Conservation (phyloP, 805 yeast species). For the Blastobotrys terrestris region DNA sequence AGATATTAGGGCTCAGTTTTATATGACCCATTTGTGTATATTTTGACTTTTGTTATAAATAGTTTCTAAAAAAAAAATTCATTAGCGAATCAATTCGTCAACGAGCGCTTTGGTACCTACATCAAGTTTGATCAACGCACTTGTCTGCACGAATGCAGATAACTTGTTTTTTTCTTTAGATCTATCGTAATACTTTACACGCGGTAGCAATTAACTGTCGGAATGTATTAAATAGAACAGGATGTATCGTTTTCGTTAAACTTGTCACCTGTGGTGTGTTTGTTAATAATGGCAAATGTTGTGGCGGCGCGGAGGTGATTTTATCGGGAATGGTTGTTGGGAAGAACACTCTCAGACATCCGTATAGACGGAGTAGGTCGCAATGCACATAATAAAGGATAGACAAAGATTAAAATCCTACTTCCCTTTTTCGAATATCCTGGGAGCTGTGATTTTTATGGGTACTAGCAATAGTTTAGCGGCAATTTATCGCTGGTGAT, state of each 20-base stretch:
- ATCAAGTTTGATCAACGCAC: background rate
- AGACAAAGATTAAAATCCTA: no score
- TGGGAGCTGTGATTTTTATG: no score
- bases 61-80: background rate
- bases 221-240: background rate
- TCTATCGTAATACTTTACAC: background rate
- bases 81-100: background rate
- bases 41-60: background rate
- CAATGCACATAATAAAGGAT: no score
- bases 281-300: background rate
- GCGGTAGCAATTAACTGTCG: background rate
- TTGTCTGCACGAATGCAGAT: background rate
- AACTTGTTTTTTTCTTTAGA: background rate
- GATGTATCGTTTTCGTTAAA: background rate
- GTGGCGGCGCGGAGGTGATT: background rate
- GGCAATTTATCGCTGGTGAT: no score
- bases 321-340: background rate
- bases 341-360: background rate
- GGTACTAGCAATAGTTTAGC: no score
- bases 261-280: background rate
- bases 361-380: background rate
- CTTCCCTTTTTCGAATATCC: no score
- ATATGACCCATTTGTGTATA: conserved; percentile 9
- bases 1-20: conserved; percentile 19
- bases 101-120: background rate